These are phyloP conservation scores for Beta lomatogona DNA, from an alignment of 179 eudicot genomes.

Conservation along the genomic window DNA sequence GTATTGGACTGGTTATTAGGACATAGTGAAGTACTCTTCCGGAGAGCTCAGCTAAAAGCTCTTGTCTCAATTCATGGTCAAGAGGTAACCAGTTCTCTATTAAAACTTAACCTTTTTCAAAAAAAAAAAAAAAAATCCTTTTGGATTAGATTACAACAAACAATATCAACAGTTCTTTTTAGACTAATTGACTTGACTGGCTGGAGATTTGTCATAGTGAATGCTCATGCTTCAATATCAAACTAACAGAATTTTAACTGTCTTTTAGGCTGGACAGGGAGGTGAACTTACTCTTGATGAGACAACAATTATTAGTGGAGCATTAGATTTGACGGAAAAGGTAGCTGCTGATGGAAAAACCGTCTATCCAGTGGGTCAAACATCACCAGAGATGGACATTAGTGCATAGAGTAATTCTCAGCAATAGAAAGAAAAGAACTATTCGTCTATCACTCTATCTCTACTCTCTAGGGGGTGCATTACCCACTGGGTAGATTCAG, in stretches of 20 bases:
- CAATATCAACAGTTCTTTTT: neutral
- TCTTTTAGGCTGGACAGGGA: constrained; percentile 85
- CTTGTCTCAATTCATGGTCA: constrained; percentile 87
- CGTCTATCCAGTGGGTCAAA: too few species aligned
- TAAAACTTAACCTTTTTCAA: too few species aligned
- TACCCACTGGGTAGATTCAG: too few species aligned
- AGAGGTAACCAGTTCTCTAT: constrained; percentile 50
- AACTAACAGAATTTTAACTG: constrained; percentile 2
- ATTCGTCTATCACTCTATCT: too few species aligned
- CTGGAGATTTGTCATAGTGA: neutral
- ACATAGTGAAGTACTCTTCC: constrained; percentile 78
- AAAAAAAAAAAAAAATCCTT: too few species aligned
- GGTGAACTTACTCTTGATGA: constrained; percentile 97
- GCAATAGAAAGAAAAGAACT: too few species aligned
- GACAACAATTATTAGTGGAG: constrained; percentile 93
- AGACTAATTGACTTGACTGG: too few species aligned
- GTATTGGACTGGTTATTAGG: constrained; percentile 79
- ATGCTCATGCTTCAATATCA: neutral
- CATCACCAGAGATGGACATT: too few species aligned
- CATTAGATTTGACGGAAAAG: constrained; percentile 90
- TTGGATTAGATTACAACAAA: too few species aligned
- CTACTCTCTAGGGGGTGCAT: too few species aligned
- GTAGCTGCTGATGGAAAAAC: constrained; percentile 28
- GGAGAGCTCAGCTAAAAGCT: constrained; percentile 92
- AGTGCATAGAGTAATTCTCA: too few species aligned